Evolutionary conservation across 2,329 filamentous ascomycete species (phyloP), one percentile per base, ranked within the genome.

Genomic region (Teratosphaeria nubilosa): DNA sequence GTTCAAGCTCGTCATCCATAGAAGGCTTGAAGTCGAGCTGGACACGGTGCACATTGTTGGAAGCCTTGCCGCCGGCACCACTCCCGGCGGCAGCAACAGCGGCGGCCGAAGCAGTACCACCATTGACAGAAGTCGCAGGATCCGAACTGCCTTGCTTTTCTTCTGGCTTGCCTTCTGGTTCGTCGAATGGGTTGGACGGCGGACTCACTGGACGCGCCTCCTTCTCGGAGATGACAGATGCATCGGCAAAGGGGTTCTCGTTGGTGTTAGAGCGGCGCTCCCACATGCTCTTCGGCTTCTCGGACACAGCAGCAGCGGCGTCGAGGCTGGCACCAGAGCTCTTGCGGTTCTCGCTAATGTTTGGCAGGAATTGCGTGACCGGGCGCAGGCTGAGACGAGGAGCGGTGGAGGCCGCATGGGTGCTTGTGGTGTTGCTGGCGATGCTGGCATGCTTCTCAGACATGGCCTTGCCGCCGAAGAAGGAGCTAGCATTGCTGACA

Each of bases 11-110:
- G 70, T 99, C 94, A 5, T 90, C 87, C 80, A 97, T 86, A 3
- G 88, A 92, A 27, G 94, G 91, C 72, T 85, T 87, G 74, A 97
- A 99, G 73, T 96, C 91, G 65, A 97, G 84, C 73, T 96, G 90
- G 34, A 97, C 90, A 62, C 94, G 90, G 73, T 97, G 88, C 57
- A 97, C 91, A 64, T 89, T 85, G 68, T 78, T 80, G 20, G 74
- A 68, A 53, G 62, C 71, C 62, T 78, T 75, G 41, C 76, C 52
- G 13, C 22, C 24, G 60, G 74, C 73, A 50, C 72, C 73, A 50
- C 72, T 73, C 56, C 70, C 74, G 55, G 72, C 74, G 48, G 73
- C 71, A 56, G 75, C 73, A 56, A 70, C 73, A 50, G 68, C 69
- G 27, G 78, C 75, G 30, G 75, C 66, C 54, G 65, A 62, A 50